Evolutionary conservation across 2,329 filamentous ascomycete species (phyloP).

Genomic region (Fusarium tricinctum): DNA sequence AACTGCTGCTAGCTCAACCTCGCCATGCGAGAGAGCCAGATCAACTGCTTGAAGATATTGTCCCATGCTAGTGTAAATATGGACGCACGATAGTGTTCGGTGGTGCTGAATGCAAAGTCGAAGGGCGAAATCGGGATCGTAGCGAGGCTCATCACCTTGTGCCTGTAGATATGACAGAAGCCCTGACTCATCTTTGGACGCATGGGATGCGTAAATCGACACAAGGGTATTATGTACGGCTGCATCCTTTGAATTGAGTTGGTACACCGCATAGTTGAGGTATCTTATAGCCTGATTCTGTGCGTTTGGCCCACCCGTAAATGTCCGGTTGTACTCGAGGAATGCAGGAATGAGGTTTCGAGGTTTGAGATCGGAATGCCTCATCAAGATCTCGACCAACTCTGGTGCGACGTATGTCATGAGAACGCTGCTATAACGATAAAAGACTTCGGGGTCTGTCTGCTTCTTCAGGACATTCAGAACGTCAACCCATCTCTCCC

Average conservation of each 20-base stretch:
- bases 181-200: constrained; percentile 85
- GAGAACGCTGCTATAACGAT: constrained; percentile 95
- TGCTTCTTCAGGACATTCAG: constrained; percentile 92
- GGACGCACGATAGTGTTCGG: constrained; percentile 92
- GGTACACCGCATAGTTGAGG: constrained; percentile 91
- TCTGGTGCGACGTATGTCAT: constrained; percentile 90
- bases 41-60: constrained; percentile 95
- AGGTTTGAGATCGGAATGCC: constrained; percentile 86
- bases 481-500: constrained; percentile 91
- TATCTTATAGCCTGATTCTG: constrained; percentile 96
- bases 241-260: constrained; percentile 82
- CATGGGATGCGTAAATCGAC: constrained; percentile 91
- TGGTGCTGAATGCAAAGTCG: constrained; percentile 95
- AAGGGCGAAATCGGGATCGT: constrained; percentile 96
- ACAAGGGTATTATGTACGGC: constrained; percentile 98
- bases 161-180: constrained; percentile 91
- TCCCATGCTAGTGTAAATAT: constrained; percentile 97
- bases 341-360: constrained; percentile 92
- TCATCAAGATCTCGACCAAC: constrained; percentile 94
- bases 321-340: constrained; percentile 90
- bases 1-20: constrained; percentile 88
- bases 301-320: constrained; percentile 71
- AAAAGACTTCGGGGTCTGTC: constrained; percentile 92
- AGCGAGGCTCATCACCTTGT: constrained; percentile 87
- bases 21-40: constrained; percentile 88